Evolutionary conservation across 805 yeast genomes (phyloP).

Genomic region (Saturnispora hagleri): DNA sequence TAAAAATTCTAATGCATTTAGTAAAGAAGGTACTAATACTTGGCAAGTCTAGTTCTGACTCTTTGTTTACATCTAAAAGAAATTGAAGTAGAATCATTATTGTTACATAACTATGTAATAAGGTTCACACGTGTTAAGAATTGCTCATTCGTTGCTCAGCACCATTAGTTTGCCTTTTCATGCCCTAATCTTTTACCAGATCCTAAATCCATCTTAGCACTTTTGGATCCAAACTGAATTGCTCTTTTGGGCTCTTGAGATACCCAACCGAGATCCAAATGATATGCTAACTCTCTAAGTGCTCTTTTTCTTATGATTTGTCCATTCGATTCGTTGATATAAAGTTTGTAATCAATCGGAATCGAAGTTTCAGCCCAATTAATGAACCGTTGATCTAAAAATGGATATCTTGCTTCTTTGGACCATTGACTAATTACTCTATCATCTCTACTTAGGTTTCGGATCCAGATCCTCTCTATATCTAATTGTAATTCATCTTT

Average conservation of each 20-base stretch:
- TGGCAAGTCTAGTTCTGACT: background rate
- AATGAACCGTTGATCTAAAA: conserved; percentile 56
- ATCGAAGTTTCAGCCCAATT: conserved; percentile 36
- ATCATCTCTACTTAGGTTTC: conserved; percentile 90
- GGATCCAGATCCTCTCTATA: conserved; percentile 58
- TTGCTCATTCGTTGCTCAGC: background rate
- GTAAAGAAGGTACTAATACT: background rate
- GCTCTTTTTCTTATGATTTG: conserved; percentile 39
- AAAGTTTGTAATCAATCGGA: conserved; percentile 39
- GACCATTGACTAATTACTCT: conserved; percentile 82
- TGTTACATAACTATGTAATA: background rate
- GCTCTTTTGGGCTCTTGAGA: conserved; percentile 81
- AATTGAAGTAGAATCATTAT: background rate
- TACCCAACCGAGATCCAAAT: conserved; percentile 38
- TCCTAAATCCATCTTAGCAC: conserved; percentile 87
- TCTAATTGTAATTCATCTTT: conserved; percentile 58
- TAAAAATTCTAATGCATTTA: background rate
- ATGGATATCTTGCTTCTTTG: conserved; percentile 84
- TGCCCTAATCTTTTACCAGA: conserved; percentile 73
- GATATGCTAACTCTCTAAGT: conserved; percentile 52
- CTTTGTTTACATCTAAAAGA: background rate
- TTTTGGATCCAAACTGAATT: conserved; percentile 90
- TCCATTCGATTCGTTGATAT: conserved; percentile 28
- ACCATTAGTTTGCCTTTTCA: conserved; percentile 29
- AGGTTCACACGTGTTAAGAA: conserved; percentile 1